Base-by-base conservation (phyloP, 2,329 filamentous ascomycete genomes). In the Epichloe sp. region DNA sequence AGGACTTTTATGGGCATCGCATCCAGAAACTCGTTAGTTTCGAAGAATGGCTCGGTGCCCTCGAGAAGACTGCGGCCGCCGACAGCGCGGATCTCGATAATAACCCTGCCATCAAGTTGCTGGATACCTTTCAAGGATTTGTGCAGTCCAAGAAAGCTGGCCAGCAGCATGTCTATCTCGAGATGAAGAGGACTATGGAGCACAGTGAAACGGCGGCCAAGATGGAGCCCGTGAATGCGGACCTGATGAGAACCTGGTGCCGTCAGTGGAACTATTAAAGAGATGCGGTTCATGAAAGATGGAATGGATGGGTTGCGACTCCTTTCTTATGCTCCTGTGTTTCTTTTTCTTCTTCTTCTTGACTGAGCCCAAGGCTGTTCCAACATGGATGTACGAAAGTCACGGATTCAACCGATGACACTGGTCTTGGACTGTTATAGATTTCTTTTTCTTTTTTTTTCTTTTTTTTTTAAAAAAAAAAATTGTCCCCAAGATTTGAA, bases 81-180 rank as follows among this genome's bases (percentile, higher is more conserved):
- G 61, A 61, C 4, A 65, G 62, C 14, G 62, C 66, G 3, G 63
- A 69, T 8, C 55, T 75, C 0, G 64, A 64, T 3, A 63, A 59
- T 50, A 77, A 76, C 55, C 74, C 74, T 0, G 75, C 68, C 10
- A 56, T 78, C 41, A 79, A 79, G 63, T 62, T 80, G 44, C 55
- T 79, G 0, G 74, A 76, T 44, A 72, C 73, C 26, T 79, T 76
- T 55, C 62, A 62, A 19, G 51, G 44, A n/a, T 47, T 63, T 12
- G 40, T 50, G 23, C 44, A 35, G 12, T 53, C 48, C 4, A 43
- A 47, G n/a, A 44, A 43, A 7, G 48, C 47, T 3, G 54, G 54
- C 2, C 3, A 35, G 3, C 31, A 49, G 21, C 61, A 67, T 3
- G 62, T 69, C 3, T 57, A 63, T 26, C 67, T 74, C 50, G 69